Evolutionary conservation across 352 stramenopile genomes (phyloP).

Genomic region (Globisporangium alternatum): DNA sequence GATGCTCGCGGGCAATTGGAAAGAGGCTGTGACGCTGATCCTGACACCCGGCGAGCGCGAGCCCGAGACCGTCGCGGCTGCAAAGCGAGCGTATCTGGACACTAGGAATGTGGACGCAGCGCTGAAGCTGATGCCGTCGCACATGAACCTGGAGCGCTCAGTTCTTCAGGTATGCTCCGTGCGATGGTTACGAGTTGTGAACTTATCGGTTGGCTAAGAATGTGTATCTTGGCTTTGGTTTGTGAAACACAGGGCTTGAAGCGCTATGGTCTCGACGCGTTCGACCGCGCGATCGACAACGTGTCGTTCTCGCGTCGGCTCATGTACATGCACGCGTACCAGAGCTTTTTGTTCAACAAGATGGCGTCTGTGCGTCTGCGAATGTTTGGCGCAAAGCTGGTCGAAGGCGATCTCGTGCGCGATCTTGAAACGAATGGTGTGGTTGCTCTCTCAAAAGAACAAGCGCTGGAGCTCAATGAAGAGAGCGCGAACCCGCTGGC

Average conservation of each 20-base stretch:
- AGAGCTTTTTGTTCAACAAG: constrained; percentile 74
- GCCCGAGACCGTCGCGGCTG: constrained; percentile 24
- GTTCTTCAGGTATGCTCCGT: constrained; percentile 40
- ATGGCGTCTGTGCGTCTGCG: constrained; percentile 53
- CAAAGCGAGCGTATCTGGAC: constrained; percentile 49
- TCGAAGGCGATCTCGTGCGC: constrained; percentile 59
- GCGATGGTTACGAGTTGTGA: neutral
- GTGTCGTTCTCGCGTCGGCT: constrained; percentile 56
- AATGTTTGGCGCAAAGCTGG: constrained; percentile 30
- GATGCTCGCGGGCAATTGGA: constrained; percentile 59
- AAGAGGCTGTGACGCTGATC: constrained; percentile 45
- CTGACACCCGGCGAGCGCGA: constrained; percentile 39
- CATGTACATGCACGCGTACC: constrained; percentile 79
- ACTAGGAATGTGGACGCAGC: constrained; percentile 45
- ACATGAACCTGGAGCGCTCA: constrained; percentile 47
- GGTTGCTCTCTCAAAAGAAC: constrained; percentile 30
- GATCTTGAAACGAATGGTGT: constrained; percentile 23
- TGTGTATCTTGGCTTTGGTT: neutral
- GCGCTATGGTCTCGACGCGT: constrained; percentile 45
- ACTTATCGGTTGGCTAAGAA: neutral
- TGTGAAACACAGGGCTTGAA: constrained; percentile 44
- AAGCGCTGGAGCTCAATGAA: constrained; percentile 40
- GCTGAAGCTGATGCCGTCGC: constrained; percentile 49
- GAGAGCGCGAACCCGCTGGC: constrained; percentile 24
- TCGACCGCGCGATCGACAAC: constrained; percentile 47